Percentiles rank a stretch among this genome's conserved stretches.
These are phyloP conservation scores for Berkeleyomyces rouxiae DNA, from an alignment of 2,329 filamentous ascomycete species.

Conservation along the genomic window DNA sequence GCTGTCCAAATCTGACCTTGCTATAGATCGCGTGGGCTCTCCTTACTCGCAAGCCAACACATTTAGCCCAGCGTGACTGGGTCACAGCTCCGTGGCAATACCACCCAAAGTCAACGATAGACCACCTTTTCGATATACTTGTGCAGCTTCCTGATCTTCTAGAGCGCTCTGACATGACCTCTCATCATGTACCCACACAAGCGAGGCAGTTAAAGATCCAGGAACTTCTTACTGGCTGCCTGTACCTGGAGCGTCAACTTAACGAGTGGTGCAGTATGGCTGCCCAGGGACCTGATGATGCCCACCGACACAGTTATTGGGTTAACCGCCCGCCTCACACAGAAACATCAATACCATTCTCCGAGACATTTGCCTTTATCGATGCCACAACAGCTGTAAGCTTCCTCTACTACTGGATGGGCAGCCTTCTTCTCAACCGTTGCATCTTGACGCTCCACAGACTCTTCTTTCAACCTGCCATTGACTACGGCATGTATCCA, in stretches of 20 bases:
- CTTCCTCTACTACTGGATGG: constrained; percentile 38
- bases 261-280: constrained; percentile 29
- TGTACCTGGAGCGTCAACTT: constrained; percentile 31
- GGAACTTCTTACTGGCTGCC: constrained; percentile 31
- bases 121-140: constrained; percentile 35
- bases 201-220: constrained; percentile 29
- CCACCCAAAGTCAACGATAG: constrained; percentile 34
- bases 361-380: constrained; percentile 28
- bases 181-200: constrained; percentile 24
- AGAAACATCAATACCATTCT: constrained; percentile 25
- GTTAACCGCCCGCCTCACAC: constrained; percentile 16
- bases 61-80: constrained; percentile 37
- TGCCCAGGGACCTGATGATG: constrained; percentile 17
- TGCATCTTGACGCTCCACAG: constrained; percentile 31
- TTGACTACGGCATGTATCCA: constrained; percentile 25
- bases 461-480: constrained; percentile 27
- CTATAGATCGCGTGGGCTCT: constrained; percentile 30
- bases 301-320: constrained; percentile 22
- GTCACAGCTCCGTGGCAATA: constrained; percentile 32
- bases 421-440: constrained; percentile 32
- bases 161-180: constrained; percentile 27
- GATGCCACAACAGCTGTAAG: constrained; percentile 28
- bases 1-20: neutral
- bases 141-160: constrained; percentile 32
- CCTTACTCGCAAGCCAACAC: constrained; percentile 32